Evolutionary conservation across 345 rosid genomes (phyloP).

Genomic region (Brassica cretica): DNA sequence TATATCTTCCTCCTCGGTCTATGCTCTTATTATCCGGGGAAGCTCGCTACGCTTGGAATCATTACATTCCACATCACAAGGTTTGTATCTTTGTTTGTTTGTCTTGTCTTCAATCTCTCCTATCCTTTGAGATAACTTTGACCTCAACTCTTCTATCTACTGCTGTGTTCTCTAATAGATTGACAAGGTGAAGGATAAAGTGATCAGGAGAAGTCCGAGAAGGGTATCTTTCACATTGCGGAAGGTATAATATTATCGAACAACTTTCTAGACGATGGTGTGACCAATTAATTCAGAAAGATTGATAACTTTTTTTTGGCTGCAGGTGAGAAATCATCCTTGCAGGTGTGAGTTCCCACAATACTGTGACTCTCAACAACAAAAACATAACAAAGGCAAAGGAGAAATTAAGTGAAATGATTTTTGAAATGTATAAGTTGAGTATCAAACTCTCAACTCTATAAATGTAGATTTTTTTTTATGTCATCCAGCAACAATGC

Average conservation of each 20-base stretch:
- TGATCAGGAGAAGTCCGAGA: slow-evolving; percentile 66
- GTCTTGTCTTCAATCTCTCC: background rate
- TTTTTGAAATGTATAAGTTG: background rate
- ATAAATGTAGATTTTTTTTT: background rate
- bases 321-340: slow-evolving; percentile 72
- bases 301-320: background rate
- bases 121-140: background rate
- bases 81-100: slow-evolving; percentile 29
- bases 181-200: slow-evolving; percentile 68
- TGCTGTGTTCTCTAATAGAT: slow-evolving; percentile 48
- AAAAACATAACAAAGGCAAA: slow-evolving; percentile 6
- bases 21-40: slow-evolving; percentile 86
- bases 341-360: slow-evolving; percentile 76
- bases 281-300: background rate
- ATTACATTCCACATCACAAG: slow-evolving; percentile 98
- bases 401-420: background rate
- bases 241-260: slow-evolving; percentile 49
- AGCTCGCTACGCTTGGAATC: slow-evolving; percentile 98
- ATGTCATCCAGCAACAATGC: background rate
- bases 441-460: background rate
- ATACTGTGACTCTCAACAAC: slow-evolving; percentile 68
- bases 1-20: slow-evolving; percentile 89
- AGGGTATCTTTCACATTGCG: slow-evolving; percentile 93
- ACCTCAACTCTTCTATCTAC: background rate
- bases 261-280: background rate